Conservation (phyloP, 1,284 basidiomycete species). For the Flammula alnicola region DNA sequence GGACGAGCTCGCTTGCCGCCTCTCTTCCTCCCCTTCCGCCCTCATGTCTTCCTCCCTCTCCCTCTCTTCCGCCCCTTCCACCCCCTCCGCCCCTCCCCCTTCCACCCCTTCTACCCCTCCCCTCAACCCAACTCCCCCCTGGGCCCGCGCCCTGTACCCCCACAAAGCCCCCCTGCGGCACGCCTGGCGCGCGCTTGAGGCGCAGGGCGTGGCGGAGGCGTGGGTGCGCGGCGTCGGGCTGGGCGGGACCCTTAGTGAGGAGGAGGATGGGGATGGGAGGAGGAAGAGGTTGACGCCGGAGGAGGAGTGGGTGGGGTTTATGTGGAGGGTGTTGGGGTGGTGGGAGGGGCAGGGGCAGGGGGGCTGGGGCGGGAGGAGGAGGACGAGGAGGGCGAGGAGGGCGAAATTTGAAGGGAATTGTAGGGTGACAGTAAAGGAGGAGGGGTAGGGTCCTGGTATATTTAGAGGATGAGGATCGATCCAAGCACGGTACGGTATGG, state of each 20-base stretch:
- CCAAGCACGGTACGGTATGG: too few relatives aligned
- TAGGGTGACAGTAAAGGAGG: too few relatives aligned
- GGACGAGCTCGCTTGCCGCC: slow-evolving; percentile 45
- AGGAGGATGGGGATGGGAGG: slow-evolving; percentile 61
- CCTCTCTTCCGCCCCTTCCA: background rate
- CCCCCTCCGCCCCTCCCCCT: background rate
- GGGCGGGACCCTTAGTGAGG: slow-evolving; percentile 22
- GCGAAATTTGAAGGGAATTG: too few relatives aligned
- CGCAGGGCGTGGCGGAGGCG: slow-evolving; percentile 53
- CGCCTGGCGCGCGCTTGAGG: slow-evolving; percentile 65
- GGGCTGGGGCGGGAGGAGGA: slow-evolving; percentile 59
- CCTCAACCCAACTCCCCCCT: slow-evolving; percentile 35
- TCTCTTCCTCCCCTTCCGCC: slow-evolving; percentile 31
- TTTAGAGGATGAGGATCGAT: too few relatives aligned
- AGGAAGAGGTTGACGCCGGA: slow-evolving; percentile 31
- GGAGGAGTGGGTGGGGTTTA: slow-evolving; percentile 67
- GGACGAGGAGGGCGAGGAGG: too few relatives aligned
- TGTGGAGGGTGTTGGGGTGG: slow-evolving; percentile 50
- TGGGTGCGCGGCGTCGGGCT: slow-evolving; percentile 69
- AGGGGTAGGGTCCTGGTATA: too few relatives aligned
- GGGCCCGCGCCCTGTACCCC: slow-evolving; percentile 64
- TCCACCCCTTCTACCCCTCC: background rate
- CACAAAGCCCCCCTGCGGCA: slow-evolving; percentile 52
- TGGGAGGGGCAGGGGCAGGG: slow-evolving; percentile 38
- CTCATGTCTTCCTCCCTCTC: too few relatives aligned